These are phyloP conservation scores for Medicago ruthenica DNA, from an alignment of 306 rosid species.

Conservation along the genomic window DNA sequence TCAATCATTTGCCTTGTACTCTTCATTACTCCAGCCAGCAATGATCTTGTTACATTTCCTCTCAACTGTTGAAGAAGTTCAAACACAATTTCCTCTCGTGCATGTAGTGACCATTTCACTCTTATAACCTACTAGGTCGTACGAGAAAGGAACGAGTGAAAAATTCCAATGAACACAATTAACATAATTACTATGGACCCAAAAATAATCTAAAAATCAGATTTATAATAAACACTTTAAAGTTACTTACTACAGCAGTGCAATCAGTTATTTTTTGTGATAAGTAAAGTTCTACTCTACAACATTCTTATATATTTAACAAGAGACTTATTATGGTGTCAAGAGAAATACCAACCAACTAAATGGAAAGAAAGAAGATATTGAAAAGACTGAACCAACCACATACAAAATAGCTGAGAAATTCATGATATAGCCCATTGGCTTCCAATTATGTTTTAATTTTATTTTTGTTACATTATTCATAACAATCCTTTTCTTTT, in stretches of 20 bases:
- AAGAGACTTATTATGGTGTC: neutral
- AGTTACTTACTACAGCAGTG: conserved; percentile 5
- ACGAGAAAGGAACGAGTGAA: conserved; percentile 3
- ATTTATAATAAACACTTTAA: neutral
- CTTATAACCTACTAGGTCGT: conserved; percentile 76
- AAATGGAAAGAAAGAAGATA: no score
- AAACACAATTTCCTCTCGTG: conserved; percentile 86
- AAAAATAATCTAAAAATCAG: neutral
- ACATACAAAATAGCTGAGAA: no score
- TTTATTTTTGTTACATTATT: neutral
- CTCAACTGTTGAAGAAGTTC: conserved; percentile 83
- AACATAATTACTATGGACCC: neutral
- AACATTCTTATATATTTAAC: neutral
- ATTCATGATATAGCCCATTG: conserved; percentile 1
- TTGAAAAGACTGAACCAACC: no score
- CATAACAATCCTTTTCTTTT: neutral
- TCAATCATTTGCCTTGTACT: conserved; percentile 84
- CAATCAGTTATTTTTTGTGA: conserved; percentile 2
- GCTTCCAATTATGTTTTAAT: neutral
- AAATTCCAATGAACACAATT: conserved; percentile 10
- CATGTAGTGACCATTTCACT: conserved; percentile 97
- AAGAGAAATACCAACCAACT: no score
- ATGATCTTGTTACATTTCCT: conserved; percentile 65
- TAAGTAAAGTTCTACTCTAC: neutral
- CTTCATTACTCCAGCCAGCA: conserved; percentile 66